These are phyloP conservation scores for Lentithecium fluviatile DNA, from an alignment of 495 filamentous ascomycete species.

Conservation along the genomic window DNA sequence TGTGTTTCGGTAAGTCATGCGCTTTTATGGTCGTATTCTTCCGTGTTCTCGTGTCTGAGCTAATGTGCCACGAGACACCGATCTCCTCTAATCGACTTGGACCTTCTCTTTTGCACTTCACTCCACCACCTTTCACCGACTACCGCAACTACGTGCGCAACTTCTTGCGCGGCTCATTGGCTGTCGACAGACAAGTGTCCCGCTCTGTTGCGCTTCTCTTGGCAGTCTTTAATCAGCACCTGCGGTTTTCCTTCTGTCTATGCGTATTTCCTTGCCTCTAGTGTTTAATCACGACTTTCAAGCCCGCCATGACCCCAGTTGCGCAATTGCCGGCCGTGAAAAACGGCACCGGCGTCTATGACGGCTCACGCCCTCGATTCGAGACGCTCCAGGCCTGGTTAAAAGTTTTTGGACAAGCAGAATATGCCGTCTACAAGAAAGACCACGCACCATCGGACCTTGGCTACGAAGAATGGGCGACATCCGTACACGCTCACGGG, in stretches of 20 bases:
- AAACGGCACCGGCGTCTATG: neutral
- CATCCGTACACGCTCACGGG: constrained; percentile 19
- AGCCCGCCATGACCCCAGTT: constrained; percentile 11
- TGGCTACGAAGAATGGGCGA: constrained; percentile 20
- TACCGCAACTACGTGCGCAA: neutral
- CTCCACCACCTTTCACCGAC: constrained; percentile 6
- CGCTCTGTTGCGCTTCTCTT: constrained; percentile 10
- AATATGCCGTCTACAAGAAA: constrained; percentile 20
- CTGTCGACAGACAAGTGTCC: neutral
- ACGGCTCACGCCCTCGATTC: neutral
- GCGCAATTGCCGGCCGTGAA: neutral
- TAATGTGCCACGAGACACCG: constrained; percentile 24
- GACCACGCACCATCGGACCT: constrained; percentile 11
- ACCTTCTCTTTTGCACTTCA: constrained; percentile 9
- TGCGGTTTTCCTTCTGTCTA: neutral
- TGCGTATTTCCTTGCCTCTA: neutral
- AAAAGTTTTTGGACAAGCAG: constrained; percentile 7
- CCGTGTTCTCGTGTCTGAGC: neutral
- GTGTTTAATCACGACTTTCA: neutral
- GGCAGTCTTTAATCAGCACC: neutral
- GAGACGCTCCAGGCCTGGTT: constrained; percentile 17
- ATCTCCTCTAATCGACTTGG: constrained; percentile 16
- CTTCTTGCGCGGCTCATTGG: neutral
- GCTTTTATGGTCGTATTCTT: neutral
- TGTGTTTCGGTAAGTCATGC: constrained; percentile 10